Evolutionary conservation across 805 yeast genomes (phyloP), one percentile per base, ranked within the genome.

Genomic region (Grigorovia humatica): DNA sequence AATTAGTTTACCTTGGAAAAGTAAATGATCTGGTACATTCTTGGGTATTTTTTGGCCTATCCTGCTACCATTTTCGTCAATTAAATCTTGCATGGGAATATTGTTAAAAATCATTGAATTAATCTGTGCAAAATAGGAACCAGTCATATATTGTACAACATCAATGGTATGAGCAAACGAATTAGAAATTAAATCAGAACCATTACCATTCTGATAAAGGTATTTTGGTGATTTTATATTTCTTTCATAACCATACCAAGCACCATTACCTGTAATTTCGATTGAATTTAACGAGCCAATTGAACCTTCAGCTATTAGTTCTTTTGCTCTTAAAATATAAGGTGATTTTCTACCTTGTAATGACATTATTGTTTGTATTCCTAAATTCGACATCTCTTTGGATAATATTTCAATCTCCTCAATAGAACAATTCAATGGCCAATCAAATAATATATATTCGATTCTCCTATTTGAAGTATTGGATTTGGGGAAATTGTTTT

Each of bases 151-250:
- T 48, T 56, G 59, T 17, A 58, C 48, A 3, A 56, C 51, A 46
- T 59, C 63, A 13, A 59, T 58, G 2, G 61, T 59, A 48, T 57
- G 63, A 9, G 58, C 63, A 51, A 58, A 59, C n/a, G 59, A 47
- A 42, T 48, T 47, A 12, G 60, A 48, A 23, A 59, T 50, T 40
- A 57, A 45, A 40, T 58, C 54, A 15, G 47, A 52, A 20, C 61
- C 61, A 38, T 54, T 48, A 12, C 49, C 54, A 19, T 50, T 41
- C 8, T 59, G 58, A 49, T 53, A 59, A 9, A 59, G 47, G 32
- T 56, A 58, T 8, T 46, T 17, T 1, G 59, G 60, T 1, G 61
- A 59, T 43, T 55, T 56, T 9, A 48, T 35, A 2, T 56, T 53
- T 43, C 61, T 48, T 46, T 59, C 57, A 47, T 59, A 58, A 17